A percentile compares a stretch with the other conserved stretches of the same genome.
phyloP scores from a whole-genome alignment of 139 green algal species.

The Coccomyxa sp. region DNA sequence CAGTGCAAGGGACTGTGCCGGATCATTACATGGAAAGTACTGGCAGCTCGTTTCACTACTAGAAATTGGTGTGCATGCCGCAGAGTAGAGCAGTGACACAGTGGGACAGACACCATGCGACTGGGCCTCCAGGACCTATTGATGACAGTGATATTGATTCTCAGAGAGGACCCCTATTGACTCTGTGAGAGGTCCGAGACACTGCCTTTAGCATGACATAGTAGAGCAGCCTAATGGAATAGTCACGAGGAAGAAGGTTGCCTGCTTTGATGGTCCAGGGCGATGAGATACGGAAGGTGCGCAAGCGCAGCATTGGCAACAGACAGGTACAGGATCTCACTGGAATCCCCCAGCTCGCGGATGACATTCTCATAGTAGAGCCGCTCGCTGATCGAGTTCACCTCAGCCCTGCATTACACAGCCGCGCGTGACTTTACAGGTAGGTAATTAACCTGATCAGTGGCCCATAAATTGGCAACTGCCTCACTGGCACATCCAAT shows the following conservation, averaged over 20 bases:
- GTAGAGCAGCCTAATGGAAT: neutral
- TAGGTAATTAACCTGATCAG: too few species aligned
- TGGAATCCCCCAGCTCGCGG: neutral
- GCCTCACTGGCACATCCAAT: neutral
- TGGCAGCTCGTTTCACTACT: too few species aligned
- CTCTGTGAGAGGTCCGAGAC: too few species aligned
- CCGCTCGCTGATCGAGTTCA: constrained; percentile 7
- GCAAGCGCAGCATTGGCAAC: constrained; percentile 17
- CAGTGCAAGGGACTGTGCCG: too few species aligned
- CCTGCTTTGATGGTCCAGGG: constrained; percentile 29
- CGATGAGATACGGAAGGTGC: constrained; percentile 57
- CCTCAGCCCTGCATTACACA: constrained; percentile 8
- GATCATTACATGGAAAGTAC: too few species aligned
- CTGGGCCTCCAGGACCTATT: too few species aligned
- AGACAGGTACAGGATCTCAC: constrained; percentile 24
- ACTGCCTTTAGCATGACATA: too few species aligned
- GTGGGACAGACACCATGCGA: too few species aligned
- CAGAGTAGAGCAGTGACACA: too few species aligned
- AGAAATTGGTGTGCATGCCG: too few species aligned
- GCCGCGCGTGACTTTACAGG: neutral
- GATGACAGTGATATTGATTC: too few species aligned
- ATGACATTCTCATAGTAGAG: constrained; percentile 26
- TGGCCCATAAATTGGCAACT: neutral
- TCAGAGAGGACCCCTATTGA: too few species aligned
- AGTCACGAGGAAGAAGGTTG: neutral